Base-by-base conservation (phyloP, 768 basidiomycete genomes). In the Agaricus subrufescens region DNA sequence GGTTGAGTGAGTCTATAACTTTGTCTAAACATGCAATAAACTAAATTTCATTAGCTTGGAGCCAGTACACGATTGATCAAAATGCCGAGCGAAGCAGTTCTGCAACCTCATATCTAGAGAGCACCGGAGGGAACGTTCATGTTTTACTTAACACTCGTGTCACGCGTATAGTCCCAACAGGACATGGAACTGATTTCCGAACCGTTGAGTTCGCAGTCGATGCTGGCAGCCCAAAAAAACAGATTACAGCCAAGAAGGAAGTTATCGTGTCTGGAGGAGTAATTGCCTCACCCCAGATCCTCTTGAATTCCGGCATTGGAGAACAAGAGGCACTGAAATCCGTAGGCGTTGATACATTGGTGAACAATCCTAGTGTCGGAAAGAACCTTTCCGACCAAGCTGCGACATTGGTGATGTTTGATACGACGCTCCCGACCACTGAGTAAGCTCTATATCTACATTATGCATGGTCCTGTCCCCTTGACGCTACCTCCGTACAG, bases 181-280 rank as follows among this genome's bases (percentile, higher is more conserved):
- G 50, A n/a, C 37, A 43, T 15, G 46, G 40, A 31, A 56, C 45
- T n/a, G 59, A 60, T 6, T 56, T 60, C 30, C 45, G 59, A 5
- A 49, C 46, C 9, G 56, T 60, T n/a, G 59, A 60, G 26, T 43
- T 57, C 37, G 59, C 48, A 4, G 12, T 10, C 25, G 47, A 46
- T n/a, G 49, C 25, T 5, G 34, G 47, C n/a, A 53, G 59, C 52
- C 12, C 34, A 23, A 52, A 34, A 3, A 57, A 11, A 8, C 34
- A 19, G 11, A 15, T 67, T 5, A 61, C 54, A 1, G 69, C 70
- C 3, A 59, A 51, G 1, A 69, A 67, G 40, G 71, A 72, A 47
- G 63, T 73, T 25, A 66, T 73, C 27, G 58, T 73, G 2, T 65
- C 70, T 5, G 69, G 70, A 10, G 71, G 71, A 12, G 61, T 64